A percentile compares a stretch with the other conserved stretches of the same genome.
Conservation (phyloP, 2,329 filamentous ascomycete species). For the Coniochaeta ligniaria region DNA sequence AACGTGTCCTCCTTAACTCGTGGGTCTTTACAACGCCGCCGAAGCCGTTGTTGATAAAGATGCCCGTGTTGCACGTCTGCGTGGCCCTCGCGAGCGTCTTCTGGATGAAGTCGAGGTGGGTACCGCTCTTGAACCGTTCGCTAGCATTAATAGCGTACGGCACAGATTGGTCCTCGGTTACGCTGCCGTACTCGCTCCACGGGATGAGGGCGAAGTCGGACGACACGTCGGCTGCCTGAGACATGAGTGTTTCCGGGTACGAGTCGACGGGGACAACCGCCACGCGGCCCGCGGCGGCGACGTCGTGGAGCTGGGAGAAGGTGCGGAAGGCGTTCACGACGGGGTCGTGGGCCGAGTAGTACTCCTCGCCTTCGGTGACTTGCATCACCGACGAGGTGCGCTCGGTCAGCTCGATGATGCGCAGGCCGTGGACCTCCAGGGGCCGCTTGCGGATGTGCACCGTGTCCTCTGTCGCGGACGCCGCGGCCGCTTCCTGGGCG, state of each 20-base stretch:
- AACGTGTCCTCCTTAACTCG: constrained; percentile 39
- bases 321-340: constrained; percentile 88
- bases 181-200: constrained; percentile 77
- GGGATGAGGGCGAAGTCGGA: constrained; percentile 77
- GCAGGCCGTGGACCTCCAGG: constrained; percentile 65
- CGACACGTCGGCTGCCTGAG: constrained; percentile 60
- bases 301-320: constrained; percentile 76
- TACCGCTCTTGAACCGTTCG: constrained; percentile 53
- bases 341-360: constrained; percentile 61
- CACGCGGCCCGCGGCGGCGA: constrained; percentile 75
- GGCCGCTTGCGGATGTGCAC: constrained; percentile 27
- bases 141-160: constrained; percentile 33
- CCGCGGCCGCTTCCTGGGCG: constrained; percentile 11
- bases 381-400: constrained; percentile 95
- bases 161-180: constrained; percentile 55
- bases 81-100: constrained; percentile 54
- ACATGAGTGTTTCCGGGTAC: constrained; percentile 70
- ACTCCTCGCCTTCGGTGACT: constrained; percentile 74
- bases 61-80: constrained; percentile 55
- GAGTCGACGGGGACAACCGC: constrained; percentile 70
- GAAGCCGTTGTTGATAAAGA: constrained; percentile 66
- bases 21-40: constrained; percentile 25
- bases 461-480: constrained; percentile 5
- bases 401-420: constrained; percentile 60
- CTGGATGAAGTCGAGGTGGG: constrained; percentile 70